Base-by-base conservation (phyloP, 2,329 filamentous ascomycete genomes). In the Talaromyces verruculosus region DNA sequence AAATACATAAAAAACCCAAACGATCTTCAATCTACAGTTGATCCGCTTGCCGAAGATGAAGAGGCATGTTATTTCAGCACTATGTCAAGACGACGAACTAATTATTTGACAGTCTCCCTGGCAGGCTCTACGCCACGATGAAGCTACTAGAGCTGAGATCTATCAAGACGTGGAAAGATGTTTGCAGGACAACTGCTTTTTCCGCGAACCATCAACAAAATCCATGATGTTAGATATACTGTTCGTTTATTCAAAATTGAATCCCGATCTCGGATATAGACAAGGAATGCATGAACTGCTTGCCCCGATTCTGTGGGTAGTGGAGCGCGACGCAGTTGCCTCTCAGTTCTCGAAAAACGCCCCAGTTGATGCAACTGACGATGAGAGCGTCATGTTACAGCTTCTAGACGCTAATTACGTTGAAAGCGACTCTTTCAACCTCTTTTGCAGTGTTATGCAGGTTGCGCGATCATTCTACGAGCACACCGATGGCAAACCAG, bases 241-340 rank as follows among this genome's bases (percentile, higher is more conserved):
- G 39, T 99, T 98, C 78, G 86, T 99, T 70, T 98, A 93, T 79
- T 95, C 93, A 80, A 98, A 97, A 78, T 85, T 96, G 63, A 92
- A 98, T 73, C 92, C 92, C 1, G 88, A 90, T 70, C 85, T 92
- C 63, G 92, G 92, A 17, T 99, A 99, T 76, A 88, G 95, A n/a
- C 95, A 99, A 80, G 95, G 95, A 11, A 99, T 99, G 94, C 95
- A 99, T 76, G 95, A 99, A 79, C 83, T 99, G 51, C 83, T 98
- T 15, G 95, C 95, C 0, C 93, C 95, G 0, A 88, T 99, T 43
- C 82, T 97, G 6, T 92, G 92, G 84, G 91, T 92, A 1, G 81
- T 98, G 5, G 88, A 93, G 71, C 84, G 89, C 71, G 95, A 99
- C 79, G 90, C 93, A 6, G 82, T 97, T 61, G 84, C 91, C 63